Evolutionary conservation across 2,329 filamentous ascomycete genomes (phyloP).

Genomic region (Drechslerella dactyloides): DNA sequence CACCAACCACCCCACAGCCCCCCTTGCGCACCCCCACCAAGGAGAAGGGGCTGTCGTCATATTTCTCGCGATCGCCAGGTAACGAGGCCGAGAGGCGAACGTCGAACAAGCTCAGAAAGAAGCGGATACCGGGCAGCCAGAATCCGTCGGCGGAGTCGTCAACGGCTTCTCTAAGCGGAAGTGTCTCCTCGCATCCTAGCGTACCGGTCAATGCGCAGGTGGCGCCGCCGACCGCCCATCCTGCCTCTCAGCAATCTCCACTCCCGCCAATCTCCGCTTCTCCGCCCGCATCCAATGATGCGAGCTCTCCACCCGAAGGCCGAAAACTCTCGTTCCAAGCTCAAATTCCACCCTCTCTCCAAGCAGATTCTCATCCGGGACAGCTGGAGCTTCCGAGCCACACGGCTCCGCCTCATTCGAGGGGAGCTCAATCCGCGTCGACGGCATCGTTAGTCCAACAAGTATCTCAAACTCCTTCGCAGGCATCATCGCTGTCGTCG

Average conservation of each 20-base stretch:
- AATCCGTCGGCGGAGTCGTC: conserved; percentile 92
- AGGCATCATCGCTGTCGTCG: conserved; percentile 36
- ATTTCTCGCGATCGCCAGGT: conserved; percentile 74
- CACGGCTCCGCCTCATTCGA: conserved; percentile 56
- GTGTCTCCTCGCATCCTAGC: conserved; percentile 49
- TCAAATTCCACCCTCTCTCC: conserved; percentile 60
- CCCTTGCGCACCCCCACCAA: conserved; percentile 66
- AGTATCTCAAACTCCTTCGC: conserved; percentile 50
- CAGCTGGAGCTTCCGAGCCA: conserved; percentile 53
- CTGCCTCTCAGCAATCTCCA: conserved; percentile 52
- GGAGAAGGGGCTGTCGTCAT: conserved; percentile 71
- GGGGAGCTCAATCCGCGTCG: conserved; percentile 52
- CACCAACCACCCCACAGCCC: conserved; percentile 48
- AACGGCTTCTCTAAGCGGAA: conserved; percentile 69
- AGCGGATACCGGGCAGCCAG: conserved; percentile 73
- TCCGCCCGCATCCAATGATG: conserved; percentile 34
- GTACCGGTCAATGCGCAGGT: conserved; percentile 56
- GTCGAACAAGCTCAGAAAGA: conserved; percentile 92
- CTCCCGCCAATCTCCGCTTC: conserved; percentile 54
- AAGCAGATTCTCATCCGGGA: conserved; percentile 59
- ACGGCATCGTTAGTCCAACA: conserved; percentile 57
- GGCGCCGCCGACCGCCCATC: conserved; percentile 55
- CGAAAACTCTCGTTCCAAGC: conserved; percentile 49
- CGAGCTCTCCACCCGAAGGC: conserved; percentile 2
- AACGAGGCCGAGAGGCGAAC: conserved; percentile 70